These are phyloP conservation scores for Cinnamomum micranthum DNA, from an alignment of 164 flowering plant genomes.

Conservation along the genomic window DNA sequence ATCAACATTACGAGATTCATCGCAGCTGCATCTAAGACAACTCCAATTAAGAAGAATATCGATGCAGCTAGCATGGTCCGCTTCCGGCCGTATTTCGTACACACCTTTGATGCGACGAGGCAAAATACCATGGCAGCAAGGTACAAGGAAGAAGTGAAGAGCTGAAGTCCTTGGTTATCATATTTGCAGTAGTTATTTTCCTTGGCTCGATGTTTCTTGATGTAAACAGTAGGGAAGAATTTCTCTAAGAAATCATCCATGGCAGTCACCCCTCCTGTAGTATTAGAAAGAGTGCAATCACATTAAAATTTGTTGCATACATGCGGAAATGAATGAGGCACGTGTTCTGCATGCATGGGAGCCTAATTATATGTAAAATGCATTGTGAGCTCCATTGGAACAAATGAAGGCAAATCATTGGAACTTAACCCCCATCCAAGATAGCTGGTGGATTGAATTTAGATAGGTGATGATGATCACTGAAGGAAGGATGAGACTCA, in stretches of 20 bases:
- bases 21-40: constrained; percentile 27
- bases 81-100: constrained; percentile 38
- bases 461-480: too few relatives aligned
- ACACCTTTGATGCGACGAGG: constrained; percentile 43
- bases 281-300: background rate
- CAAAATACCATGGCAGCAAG: constrained; percentile 56
- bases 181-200: constrained; percentile 66
- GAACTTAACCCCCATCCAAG: too few relatives aligned
- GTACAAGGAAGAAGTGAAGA: constrained; percentile 78
- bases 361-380: too few relatives aligned
- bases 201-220: constrained; percentile 25
- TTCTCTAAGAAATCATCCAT: constrained; percentile 63
- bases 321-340: too few relatives aligned
- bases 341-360: too few relatives aligned
- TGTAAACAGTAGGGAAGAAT: constrained; percentile 45
- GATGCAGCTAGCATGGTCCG: constrained; percentile 50
- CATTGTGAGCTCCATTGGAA: too few relatives aligned
- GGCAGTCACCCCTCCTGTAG: constrained; percentile 58
- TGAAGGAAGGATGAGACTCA: too few relatives aligned
- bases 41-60: constrained; percentile 41
- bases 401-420: too few relatives aligned
- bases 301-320: too few relatives aligned
- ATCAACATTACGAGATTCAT: constrained; percentile 31
- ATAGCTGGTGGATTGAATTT: too few relatives aligned
- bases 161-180: constrained; percentile 48